phyloP scores from a whole-genome alignment of 441 rosid species.

The Mallotus repandus region DNA sequence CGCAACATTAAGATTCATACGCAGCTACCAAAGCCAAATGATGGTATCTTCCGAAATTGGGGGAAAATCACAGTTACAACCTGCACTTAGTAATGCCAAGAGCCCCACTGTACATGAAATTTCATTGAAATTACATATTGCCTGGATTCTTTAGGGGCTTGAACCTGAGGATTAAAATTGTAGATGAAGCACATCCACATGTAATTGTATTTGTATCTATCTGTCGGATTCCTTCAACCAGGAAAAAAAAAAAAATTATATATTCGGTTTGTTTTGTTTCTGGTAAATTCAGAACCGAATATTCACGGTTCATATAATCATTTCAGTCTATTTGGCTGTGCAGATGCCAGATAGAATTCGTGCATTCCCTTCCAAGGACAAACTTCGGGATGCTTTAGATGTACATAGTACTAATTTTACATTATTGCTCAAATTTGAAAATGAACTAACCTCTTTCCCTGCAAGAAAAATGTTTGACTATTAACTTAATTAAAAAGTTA shows the following conservation, averaged over 20 bases:
- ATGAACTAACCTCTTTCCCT: no score
- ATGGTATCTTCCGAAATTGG: neutral
- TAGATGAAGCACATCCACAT: constrained; percentile 1
- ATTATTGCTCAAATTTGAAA: no score
- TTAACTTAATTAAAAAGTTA: no score
- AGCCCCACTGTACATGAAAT: neutral
- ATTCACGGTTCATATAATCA: neutral
- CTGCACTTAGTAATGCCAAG: constrained; percentile 14
- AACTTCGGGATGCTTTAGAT: no score
- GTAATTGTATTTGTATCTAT: neutral
- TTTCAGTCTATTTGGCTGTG: neutral
- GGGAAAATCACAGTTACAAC: neutral
- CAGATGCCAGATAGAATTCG: no score
- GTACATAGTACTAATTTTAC: no score
- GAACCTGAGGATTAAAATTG: neutral
- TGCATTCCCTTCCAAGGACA: no score
- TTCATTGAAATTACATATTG: constrained; percentile 18
- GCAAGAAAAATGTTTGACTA: no score
- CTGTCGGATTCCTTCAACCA: neutral
- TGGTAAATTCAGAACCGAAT: no score
- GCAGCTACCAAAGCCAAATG: neutral
- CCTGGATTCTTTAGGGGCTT: constrained; percentile 7
- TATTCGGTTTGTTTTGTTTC: no score
- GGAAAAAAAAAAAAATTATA: neutral
- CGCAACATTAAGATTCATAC: neutral